Evolutionary conservation across 345 rosid genomes (phyloP).

Genomic region (Salix exigua): DNA sequence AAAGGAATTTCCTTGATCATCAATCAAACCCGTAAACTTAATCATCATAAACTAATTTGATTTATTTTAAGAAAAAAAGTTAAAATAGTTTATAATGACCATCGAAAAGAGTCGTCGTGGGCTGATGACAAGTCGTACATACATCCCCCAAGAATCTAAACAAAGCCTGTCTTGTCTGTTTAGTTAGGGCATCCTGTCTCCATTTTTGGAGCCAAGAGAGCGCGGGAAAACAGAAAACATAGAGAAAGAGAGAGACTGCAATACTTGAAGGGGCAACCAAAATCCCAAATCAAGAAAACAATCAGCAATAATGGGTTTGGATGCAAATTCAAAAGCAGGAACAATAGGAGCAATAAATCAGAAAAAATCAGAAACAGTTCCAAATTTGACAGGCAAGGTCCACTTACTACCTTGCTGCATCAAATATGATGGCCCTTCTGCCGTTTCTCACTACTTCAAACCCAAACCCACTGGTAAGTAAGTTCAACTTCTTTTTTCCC

Average conservation of each 20-base stretch:
- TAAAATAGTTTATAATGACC: too few relatives aligned
- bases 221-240: not conserved
- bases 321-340: conserved; percentile 11
- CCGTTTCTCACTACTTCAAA: conserved; percentile 76
- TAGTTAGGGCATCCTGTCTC: not conserved
- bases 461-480: conserved; percentile 56
- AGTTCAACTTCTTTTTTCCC: not conserved
- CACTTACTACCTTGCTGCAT: conserved; percentile 87
- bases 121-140: not conserved
- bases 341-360: conserved; percentile 40
- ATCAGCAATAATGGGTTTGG: conserved; percentile 19
- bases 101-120: not conserved
- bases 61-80: too few relatives aligned
- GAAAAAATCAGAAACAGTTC: conserved; percentile 5
- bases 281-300: not conserved
- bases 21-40: too few relatives aligned
- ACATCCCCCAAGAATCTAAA: not conserved
- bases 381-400: conserved; percentile 49
- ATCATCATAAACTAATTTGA: too few relatives aligned
- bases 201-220: not conserved
- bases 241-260: not conserved
- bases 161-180: not conserved
- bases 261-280: not conserved
- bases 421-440: conserved; percentile 62
- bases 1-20: too few relatives aligned